A percentile compares a stretch with the other conserved stretches of the same genome.
Evolutionary conservation across 441 rosid genomes (phyloP).

Genomic region (Adansonia madagascariensis): DNA sequence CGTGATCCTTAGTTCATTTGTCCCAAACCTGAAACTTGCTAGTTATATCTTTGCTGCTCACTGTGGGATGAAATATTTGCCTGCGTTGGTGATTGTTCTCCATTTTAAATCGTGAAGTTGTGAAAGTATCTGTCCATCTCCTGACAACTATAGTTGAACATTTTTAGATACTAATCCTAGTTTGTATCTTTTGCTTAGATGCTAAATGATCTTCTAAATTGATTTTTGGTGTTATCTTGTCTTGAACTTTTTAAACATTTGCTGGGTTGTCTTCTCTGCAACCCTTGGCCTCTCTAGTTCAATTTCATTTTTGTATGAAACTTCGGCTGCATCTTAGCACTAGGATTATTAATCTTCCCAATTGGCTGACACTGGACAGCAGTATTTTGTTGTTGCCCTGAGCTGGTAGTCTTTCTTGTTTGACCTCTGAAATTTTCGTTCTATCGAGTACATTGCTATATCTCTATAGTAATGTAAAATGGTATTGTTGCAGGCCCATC

Average conservation of each 20-base stretch:
- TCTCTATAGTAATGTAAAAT: constrained; percentile 33
- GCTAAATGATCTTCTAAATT: not conserved
- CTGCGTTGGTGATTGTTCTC: not conserved
- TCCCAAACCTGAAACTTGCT: constrained; percentile 7
- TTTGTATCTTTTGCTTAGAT: not conserved
- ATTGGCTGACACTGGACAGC: not conserved
- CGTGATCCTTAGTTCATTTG: constrained; percentile 4
- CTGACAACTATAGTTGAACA: not conserved
- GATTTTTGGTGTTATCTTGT: not conserved
- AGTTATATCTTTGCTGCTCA: not conserved
- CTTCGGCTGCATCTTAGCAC: not conserved
- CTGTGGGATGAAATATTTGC: not conserved
- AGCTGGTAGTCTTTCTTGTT: constrained; percentile 4
- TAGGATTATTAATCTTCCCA: not conserved
- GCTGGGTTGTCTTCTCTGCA: not conserved
- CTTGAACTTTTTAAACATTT: not conserved
- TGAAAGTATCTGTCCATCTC: not conserved
- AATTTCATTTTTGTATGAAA: not conserved
- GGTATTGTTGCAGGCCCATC: constrained; percentile 66
- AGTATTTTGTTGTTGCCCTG: not conserved
- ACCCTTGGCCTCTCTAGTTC: not conserved
- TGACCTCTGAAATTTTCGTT: not conserved
- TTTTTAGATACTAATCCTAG: not conserved
- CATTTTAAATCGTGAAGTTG: constrained; percentile 1
- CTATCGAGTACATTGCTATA: not conserved